Conservation (phyloP, 73 alveolate genomes). For the Tetrahymena borealis region DNA sequence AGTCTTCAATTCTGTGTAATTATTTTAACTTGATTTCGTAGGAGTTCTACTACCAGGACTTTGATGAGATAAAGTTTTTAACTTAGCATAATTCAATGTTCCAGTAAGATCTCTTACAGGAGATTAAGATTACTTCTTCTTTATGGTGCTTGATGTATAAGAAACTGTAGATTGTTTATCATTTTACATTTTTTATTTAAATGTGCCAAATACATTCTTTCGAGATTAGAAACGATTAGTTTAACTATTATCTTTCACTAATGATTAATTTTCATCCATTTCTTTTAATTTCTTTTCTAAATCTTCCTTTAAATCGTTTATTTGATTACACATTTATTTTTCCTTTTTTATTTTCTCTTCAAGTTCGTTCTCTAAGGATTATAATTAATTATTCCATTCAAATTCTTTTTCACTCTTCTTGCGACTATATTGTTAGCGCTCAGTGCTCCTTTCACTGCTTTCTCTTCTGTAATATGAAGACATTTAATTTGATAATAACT, state of each 20-base stretch:
- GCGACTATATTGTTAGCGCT: not conserved
- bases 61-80: not conserved
- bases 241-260: not conserved
- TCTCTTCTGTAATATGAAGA: not conserved
- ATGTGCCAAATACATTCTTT: not conserved
- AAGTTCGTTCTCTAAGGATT: not conserved
- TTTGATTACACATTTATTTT: not conserved
- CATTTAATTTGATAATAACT: too few species aligned
- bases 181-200: not conserved
- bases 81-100: not conserved
- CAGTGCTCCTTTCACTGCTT: not conserved
- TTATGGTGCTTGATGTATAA: not conserved
- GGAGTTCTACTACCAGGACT: not conserved
- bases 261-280: not conserved
- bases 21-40: not conserved
- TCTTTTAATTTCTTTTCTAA: not conserved
- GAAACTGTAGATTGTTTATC: not conserved
- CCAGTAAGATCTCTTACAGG: not conserved
- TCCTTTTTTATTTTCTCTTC: not conserved
- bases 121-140: not conserved
- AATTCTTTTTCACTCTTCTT: not conserved
- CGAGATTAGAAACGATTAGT: not conserved
- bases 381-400: not conserved
- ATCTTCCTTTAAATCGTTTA: not conserved
- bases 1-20: not conserved